Evolutionary conservation across 257 asterid species (phyloP).

Genomic region (Coffea eugenioides): DNA sequence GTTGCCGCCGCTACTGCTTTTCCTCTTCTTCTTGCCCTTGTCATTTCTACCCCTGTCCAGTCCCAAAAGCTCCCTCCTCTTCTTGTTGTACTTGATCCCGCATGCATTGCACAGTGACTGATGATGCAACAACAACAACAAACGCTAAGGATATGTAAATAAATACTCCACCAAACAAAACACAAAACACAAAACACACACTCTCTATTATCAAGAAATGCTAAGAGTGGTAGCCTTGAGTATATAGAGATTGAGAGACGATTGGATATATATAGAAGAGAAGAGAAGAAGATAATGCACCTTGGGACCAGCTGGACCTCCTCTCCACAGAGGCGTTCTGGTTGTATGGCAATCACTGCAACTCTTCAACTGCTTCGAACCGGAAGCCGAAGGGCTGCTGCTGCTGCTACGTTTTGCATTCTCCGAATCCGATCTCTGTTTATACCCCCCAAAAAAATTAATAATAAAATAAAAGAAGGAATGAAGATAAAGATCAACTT

Average conservation of each 20-base stretch:
- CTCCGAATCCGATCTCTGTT: conserved; percentile 50
- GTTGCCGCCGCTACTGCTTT: conserved; percentile 22
- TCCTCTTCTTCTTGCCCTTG: conserved; percentile 44
- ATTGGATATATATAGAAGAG: background rate
- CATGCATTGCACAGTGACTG: conserved; percentile 96
- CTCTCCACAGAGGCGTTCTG: conserved; percentile 91
- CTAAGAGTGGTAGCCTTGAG: background rate
- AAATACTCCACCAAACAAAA: background rate
- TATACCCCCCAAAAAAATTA: background rate
- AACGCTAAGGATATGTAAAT: background rate
- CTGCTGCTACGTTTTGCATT: conserved; percentile 18
- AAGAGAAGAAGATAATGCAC: conserved; percentile 13
- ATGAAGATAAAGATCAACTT: background rate
- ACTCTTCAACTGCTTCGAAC: conserved; percentile 36
- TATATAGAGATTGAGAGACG: too few species aligned
- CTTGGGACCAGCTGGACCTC: conserved; percentile 97
- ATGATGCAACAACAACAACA: background rate
- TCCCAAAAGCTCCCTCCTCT: conserved; percentile 70
- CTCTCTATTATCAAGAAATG: too few species aligned
- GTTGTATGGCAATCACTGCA: conserved; percentile 80
- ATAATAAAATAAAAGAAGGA: background rate
- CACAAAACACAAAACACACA: background rate
- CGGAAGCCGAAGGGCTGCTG: conserved; percentile 26
- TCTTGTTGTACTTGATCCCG: conserved; percentile 86
- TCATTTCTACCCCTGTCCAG: conserved; percentile 38